These are phyloP conservation scores for Mycena leptocephala DNA, from an alignment of 768 basidiomycete genomes.

Conservation along the genomic window DNA sequence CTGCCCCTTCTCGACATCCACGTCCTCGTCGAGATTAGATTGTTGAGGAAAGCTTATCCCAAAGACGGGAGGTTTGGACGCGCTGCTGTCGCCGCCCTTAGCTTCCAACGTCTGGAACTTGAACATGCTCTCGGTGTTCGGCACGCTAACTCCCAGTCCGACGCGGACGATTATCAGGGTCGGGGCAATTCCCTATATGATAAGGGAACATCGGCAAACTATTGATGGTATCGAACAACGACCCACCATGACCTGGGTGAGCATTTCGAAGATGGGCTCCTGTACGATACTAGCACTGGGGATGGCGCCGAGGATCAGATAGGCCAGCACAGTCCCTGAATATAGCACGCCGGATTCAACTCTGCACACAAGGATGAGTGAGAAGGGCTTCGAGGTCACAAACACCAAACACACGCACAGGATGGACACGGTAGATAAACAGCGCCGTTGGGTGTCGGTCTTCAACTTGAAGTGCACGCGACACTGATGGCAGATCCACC, in stretches of 20 bases:
- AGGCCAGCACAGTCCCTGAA: conserved; percentile 45
- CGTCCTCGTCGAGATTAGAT: too few species aligned
- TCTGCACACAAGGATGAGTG: conserved; percentile 18
- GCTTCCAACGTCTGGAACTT: too few species aligned
- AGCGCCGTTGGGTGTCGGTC: conserved; percentile 40
- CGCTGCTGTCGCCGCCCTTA: too few species aligned
- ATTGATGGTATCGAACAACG: background rate
- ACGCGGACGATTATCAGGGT: conserved; percentile 53
- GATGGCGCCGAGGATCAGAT: conserved; percentile 29
- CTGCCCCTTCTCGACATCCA: too few species aligned
- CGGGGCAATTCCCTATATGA: conserved; percentile 49
- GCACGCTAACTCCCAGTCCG: conserved; percentile 41
- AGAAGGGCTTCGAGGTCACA: background rate
- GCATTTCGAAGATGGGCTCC: conserved; percentile 38
- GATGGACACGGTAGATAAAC: conserved; percentile 47
- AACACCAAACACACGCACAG: conserved; percentile 38
- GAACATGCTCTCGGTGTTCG: background rate
- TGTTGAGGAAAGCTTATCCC: too few species aligned
- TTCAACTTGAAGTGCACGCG: conserved; percentile 39
- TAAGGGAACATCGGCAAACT: background rate
- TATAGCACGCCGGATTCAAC: conserved; percentile 52
- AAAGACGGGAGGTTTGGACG: too few species aligned
- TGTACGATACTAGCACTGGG: background rate
- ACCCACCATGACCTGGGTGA: conserved; percentile 48
- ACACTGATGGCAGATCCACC: conserved; percentile 49